A percentile compares a stretch with the other conserved stretches of the same genome.
These are phyloP conservation scores for Rhamnella rubrinervis DNA, from an alignment of 331 rosid species.

Conservation along the genomic window DNA sequence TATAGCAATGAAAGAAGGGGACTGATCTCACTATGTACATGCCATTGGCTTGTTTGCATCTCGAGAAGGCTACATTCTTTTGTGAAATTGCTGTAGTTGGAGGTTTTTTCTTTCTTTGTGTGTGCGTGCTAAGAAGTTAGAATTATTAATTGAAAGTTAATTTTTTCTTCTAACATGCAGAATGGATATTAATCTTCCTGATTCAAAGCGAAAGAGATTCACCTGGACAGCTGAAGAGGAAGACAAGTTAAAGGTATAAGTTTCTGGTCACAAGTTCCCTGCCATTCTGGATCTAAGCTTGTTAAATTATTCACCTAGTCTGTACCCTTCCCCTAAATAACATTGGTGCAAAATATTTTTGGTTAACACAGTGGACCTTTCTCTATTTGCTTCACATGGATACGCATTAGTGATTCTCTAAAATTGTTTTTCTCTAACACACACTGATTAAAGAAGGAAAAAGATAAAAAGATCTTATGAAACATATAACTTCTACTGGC, in stretches of 20 bases:
- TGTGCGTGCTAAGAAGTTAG: not conserved
- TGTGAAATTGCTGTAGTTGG: too few relatives aligned
- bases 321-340: not conserved
- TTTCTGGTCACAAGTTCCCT: conserved; percentile 17
- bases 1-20: too few relatives aligned
- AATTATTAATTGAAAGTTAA: not conserved
- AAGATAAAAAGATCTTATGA: not conserved
- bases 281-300: not conserved
- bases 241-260: conserved; percentile 58
- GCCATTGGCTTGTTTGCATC: too few relatives aligned
- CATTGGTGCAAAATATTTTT: too few relatives aligned
- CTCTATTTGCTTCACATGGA: not conserved
- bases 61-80: not conserved
- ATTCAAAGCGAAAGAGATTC: conserved; percentile 47
- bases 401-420: not conserved
- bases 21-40: too few relatives aligned
- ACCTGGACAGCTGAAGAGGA: conserved; percentile 75
- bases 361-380: not conserved
- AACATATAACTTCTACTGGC: not conserved
- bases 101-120: too few relatives aligned
- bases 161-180: conserved; percentile 44
- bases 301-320: not conserved
- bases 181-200: conserved; percentile 3
- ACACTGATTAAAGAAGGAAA: not conserved
- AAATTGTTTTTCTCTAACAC: not conserved